A percentile compares a stretch with the other conserved stretches of the same genome.
Conservation (phyloP, 768 basidiomycete genomes). For the Pholiota microspora region DNA sequence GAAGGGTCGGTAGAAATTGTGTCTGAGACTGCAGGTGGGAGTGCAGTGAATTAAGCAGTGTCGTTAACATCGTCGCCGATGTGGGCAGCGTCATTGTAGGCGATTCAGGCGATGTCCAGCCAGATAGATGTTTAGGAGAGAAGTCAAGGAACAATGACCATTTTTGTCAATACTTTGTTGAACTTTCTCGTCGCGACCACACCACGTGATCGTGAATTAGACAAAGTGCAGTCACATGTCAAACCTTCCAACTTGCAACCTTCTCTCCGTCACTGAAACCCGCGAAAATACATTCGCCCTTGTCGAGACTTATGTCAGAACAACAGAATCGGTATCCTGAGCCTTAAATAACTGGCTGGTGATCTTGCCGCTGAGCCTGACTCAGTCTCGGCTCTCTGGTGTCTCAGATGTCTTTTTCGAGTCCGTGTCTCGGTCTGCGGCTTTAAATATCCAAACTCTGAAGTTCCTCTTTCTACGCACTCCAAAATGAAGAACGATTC, state of each 20-base stretch:
- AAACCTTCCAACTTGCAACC: not conserved
- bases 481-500: too few relatives aligned
- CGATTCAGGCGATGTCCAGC: not conserved
- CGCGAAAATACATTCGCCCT: too few relatives aligned
- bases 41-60: conserved; percentile 75
- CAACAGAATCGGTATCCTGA: too few relatives aligned
- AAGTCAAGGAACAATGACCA: conserved; percentile 1
- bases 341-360: too few relatives aligned
- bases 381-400: too few relatives aligned
- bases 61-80: conserved; percentile 45
- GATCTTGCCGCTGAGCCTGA: too few relatives aligned
- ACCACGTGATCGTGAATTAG: conserved; percentile 15
- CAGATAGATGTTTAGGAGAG: conserved; percentile 10
- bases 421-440: too few relatives aligned
- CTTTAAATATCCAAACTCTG: too few relatives aligned
- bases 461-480: too few relatives aligned
- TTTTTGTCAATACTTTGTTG: conserved; percentile 1
- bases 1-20: conserved; percentile 76
- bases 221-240: not conserved
- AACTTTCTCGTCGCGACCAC: conserved; percentile 12
- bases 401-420: too few relatives aligned
- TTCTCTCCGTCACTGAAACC: too few relatives aligned
- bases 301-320: too few relatives aligned
- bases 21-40: conserved; percentile 80
- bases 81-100: conserved; percentile 25